Evolutionary conservation across 164 flowering plant genomes (phyloP).

Genomic region (Umbilicus rupestris): DNA sequence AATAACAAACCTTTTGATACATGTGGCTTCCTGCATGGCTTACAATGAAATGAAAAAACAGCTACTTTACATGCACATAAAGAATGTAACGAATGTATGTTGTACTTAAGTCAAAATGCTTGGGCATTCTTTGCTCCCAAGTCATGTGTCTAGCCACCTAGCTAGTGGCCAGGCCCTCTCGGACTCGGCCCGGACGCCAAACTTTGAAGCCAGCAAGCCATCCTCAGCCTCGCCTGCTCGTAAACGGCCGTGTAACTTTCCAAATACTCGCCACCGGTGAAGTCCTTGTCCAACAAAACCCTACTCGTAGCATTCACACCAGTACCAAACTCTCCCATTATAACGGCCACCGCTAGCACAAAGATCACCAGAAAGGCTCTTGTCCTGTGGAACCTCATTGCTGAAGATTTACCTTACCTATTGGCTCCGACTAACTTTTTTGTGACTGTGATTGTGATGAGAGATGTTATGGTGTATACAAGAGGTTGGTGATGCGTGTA

Average conservation of each 20-base stretch:
- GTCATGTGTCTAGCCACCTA: background rate
- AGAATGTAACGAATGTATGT: background rate
- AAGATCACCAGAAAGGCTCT: background rate
- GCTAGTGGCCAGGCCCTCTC: constrained; percentile 6
- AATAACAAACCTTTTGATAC: too few species aligned
- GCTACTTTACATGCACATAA: too few species aligned
- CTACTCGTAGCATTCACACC: constrained; percentile 1
- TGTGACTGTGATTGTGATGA: background rate
- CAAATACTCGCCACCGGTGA: background rate
- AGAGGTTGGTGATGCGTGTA: background rate
- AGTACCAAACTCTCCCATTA: background rate
- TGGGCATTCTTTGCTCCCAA: background rate
- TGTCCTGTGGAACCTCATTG: background rate
- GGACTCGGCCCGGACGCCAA: constrained; percentile 2
- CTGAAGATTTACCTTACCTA: background rate
- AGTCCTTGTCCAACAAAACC: background rate
- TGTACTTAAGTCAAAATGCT: background rate
- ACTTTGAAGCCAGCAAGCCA: constrained; percentile 1
- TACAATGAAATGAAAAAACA: too few species aligned
- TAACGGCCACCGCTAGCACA: background rate
- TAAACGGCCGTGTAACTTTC: background rate
- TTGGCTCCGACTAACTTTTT: background rate
- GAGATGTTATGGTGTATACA: background rate
- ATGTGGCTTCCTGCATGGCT: too few species aligned
- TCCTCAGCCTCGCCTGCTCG: background rate